A percentile compares a stretch with the other conserved stretches of the same genome.
Conservation (phyloP, 2,329 filamentous ascomycete species). For the Penicillium sclerotigenum region DNA sequence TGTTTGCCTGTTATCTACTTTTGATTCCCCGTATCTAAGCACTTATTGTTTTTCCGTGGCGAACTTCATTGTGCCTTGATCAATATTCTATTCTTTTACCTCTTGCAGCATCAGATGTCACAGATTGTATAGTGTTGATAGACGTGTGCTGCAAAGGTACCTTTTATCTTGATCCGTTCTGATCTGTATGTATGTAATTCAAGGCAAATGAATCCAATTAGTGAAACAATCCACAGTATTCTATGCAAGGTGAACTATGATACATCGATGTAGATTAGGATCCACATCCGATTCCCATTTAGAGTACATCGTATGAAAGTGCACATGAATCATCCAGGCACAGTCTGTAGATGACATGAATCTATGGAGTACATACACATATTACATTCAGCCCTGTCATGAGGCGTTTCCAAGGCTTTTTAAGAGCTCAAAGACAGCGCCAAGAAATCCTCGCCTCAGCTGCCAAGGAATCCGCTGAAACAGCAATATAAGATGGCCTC, state of each 20-base stretch:
- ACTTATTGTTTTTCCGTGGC: slow-evolving; percentile 2
- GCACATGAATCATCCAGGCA: not conserved
- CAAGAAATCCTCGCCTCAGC: not conserved
- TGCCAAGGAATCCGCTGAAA: not conserved
- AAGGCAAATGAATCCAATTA: slow-evolving; percentile 11
- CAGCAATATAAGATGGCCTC: not conserved
- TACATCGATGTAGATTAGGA: not conserved
- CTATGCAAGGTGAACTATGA: not conserved
- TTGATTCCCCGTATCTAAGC: slow-evolving; percentile 24
- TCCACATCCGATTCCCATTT: not conserved
- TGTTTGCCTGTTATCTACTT: slow-evolving; percentile 8
- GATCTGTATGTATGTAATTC: slow-evolving; percentile 29
- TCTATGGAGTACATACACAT: not conserved
- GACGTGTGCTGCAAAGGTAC: not conserved
- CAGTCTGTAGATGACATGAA: too few species aligned
- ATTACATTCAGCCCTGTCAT: not conserved
- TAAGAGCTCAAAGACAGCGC: not conserved
- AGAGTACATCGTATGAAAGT: not conserved
- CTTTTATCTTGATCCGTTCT: slow-evolving; percentile 7
- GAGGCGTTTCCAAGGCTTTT: not conserved
- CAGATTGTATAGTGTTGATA: slow-evolving; percentile 6
- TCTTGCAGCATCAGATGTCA: slow-evolving; percentile 3
- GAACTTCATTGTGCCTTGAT: slow-evolving; percentile 4
- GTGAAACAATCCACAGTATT: not conserved
- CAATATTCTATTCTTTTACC: slow-evolving; percentile 9